Base-by-base conservation (phyloP, 257 asterid species). In the Apocynum venetum region DNA sequence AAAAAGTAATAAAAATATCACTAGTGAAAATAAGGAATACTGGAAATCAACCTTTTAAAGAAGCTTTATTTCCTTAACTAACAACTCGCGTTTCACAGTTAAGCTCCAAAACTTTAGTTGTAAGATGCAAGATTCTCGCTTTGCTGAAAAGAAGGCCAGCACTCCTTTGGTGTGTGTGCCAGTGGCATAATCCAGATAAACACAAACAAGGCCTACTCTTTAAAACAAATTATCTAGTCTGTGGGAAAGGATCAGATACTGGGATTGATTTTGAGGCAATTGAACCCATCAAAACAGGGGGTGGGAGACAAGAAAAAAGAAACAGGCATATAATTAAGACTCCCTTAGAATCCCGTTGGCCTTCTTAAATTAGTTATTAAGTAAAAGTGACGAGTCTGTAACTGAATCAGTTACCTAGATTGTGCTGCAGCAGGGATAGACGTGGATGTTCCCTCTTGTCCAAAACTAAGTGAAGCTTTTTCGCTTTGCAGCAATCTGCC, bases 401-500 rank as follows among this genome's bases (percentile, higher is more conserved):
- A 31, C 2, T 68, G 15, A 68, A 70, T 51, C 60, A 46, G 84
- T 87, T 91, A 94, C 98, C 98, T 81, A 94, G 92, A 86, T 94
- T 94, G 81, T 94, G 97, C 88, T 94, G 98, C 91, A 94, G 79
- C 78, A 94, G 90, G 73, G 97, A 89, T 82, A 89, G 90, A 19
- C 91, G 88, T 73, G 91, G 91, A 90, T 94, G 98, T 77, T 91
- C 97, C 85, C 98, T 90, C 88, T 88, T 91, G 89, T 94, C 98
- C 84, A 89, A 90, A 76, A 94, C 88, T 80, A 94, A 85, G 87
- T 92, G 97, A 84, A 94, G 96, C 83, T 89, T 94, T 82, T 86
- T 86, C 35, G 97, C 91, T 88, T 90, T 92, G 93, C 97, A 92
- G 88, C 98, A 91, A 85, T 94, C 98, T 66, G 97, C 97, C 90